These are phyloP conservation scores for Linnemannia elongata DNA, from an alignment of 192 early-diverging fungal species.

Conservation along the genomic window DNA sequence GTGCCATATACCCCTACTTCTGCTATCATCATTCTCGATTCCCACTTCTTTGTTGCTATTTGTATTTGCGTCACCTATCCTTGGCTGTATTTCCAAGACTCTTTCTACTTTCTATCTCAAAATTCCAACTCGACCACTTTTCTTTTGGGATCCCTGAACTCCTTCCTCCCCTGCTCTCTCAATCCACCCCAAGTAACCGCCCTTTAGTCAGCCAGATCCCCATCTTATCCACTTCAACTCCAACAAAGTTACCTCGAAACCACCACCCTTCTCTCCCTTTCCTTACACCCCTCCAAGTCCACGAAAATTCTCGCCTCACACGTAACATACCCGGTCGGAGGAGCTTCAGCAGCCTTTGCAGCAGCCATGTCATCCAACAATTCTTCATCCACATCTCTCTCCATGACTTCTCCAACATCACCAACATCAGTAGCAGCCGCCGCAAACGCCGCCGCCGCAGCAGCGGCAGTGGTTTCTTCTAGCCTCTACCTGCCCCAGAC, in stretches of 20 bases:
- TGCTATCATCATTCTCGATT: background rate
- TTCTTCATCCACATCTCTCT: slow-evolving; percentile 9
- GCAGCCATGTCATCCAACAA: slow-evolving; percentile 11
- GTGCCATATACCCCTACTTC: background rate
- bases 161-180: background rate
- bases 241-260: background rate
- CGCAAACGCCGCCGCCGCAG: background rate
- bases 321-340: slow-evolving; percentile 3
- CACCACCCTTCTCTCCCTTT: background rate
- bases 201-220: background rate
- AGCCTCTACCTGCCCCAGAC: slow-evolving; percentile 49
- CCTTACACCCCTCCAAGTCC: background rate
- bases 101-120: background rate
- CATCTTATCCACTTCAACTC: no score
- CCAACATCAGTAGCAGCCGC: background rate
- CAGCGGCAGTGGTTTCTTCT: background rate
- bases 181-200: slow-evolving; percentile 48
- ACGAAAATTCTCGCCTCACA: slow-evolving; percentile 22
- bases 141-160: background rate
- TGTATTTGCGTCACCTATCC: background rate
- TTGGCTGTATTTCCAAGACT: background rate
- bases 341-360: background rate
- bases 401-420: background rate
- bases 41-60: background rate
- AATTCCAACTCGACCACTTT: background rate